Evolutionary conservation across 2,329 filamentous ascomycete species (phyloP).

Genomic region (Ampelomyces quisqualis): DNA sequence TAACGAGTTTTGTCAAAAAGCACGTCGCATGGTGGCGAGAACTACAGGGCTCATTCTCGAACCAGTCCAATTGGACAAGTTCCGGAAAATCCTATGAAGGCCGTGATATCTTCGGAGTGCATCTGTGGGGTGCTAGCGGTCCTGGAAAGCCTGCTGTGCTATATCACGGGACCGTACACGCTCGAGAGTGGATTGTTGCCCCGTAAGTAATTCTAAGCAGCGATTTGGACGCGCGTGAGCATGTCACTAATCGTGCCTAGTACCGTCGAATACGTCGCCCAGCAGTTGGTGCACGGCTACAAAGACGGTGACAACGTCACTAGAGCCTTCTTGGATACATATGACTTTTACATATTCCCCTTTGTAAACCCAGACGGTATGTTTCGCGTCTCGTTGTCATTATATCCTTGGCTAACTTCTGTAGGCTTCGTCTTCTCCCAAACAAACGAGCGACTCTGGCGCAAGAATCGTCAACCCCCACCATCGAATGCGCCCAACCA

Average conservation of each 20-base stretch:
- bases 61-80: slow-evolving; percentile 33
- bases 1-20: slow-evolving; percentile 5
- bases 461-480: slow-evolving; percentile 37
- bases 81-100: slow-evolving; percentile 36
- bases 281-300: slow-evolving; percentile 32
- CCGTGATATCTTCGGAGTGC: slow-evolving; percentile 34
- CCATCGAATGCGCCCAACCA: slow-evolving; percentile 27
- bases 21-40: slow-evolving; percentile 22
- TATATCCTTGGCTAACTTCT: neutral
- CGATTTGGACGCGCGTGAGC: neutral
- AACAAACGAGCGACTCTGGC: slow-evolving; percentile 38
- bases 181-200: slow-evolving; percentile 36
- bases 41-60: slow-evolving; percentile 27
- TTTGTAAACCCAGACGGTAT: slow-evolving; percentile 37
- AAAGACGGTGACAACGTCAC: slow-evolving; percentile 32
- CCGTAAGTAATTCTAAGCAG: slow-evolving; percentile 39
- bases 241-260: slow-evolving; percentile 1
- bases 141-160: slow-evolving; percentile 37
- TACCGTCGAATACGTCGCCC: slow-evolving; percentile 31
- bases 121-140: slow-evolving; percentile 35
- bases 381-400: no score
- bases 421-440: slow-evolving; percentile 39
- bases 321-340: slow-evolving; percentile 31
- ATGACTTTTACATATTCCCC: slow-evolving; percentile 38
- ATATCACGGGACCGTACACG: slow-evolving; percentile 37